These are phyloP conservation scores for Suhomyces yuchorum DNA, from an alignment of 1,139 yeast genomes.

Conservation along the genomic window DNA sequence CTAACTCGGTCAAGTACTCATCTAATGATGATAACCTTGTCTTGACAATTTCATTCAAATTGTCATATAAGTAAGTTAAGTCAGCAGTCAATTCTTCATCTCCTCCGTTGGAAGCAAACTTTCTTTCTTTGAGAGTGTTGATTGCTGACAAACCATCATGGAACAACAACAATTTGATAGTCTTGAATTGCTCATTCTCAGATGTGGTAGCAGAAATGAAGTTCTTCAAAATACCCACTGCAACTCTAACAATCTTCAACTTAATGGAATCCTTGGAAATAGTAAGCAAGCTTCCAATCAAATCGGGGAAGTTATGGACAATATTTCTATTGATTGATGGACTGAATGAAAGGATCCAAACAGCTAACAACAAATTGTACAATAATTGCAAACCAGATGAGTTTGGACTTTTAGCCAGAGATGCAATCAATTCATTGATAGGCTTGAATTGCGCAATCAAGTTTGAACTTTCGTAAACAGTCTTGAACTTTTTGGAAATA, in stretches of 20 bases:
- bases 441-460: slow-evolving; percentile 55
- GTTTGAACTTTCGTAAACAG: slow-evolving; percentile 56
- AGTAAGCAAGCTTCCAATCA: slow-evolving; percentile 52
- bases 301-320: slow-evolving; percentile 59
- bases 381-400: slow-evolving; percentile 77
- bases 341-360: slow-evolving; percentile 87
- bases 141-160: slow-evolving; percentile 75
- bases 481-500: slow-evolving; percentile 59
- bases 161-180: slow-evolving; percentile 71
- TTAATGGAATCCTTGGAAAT: slow-evolving; percentile 77
- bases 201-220: slow-evolving; percentile 43
- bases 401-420: slow-evolving; percentile 44
- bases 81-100: slow-evolving; percentile 89
- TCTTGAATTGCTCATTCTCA: slow-evolving; percentile 40
- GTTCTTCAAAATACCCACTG: slow-evolving; percentile 73
- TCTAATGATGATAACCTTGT: slow-evolving; percentile 84
- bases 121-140: slow-evolving; percentile 74
- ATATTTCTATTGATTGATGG: slow-evolving; percentile 54
- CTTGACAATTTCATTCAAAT: slow-evolving; percentile 70
- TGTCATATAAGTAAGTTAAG: slow-evolving; percentile 56
- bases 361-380: slow-evolving; percentile 72
- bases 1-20: slow-evolving; percentile 84
- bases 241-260: slow-evolving; percentile 84
- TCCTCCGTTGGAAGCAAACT: slow-evolving; percentile 68
- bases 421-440: slow-evolving; percentile 40